These are phyloP conservation scores for Dimargaris xerosporica DNA, from an alignment of 192 early-diverging fungal species.

Conservation along the genomic window DNA sequence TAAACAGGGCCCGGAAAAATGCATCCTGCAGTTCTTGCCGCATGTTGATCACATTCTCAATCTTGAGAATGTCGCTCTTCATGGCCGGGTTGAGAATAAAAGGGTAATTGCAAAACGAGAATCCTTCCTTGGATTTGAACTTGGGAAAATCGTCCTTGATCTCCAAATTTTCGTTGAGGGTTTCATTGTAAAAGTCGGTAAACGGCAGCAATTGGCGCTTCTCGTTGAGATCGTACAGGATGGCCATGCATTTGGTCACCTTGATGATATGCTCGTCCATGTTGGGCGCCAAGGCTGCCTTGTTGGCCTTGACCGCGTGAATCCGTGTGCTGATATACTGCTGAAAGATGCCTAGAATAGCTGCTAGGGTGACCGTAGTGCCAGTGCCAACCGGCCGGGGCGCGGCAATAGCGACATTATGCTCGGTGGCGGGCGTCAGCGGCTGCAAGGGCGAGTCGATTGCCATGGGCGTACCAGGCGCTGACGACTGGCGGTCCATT, in stretches of 20 bases:
- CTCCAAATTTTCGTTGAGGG: constrained; percentile 51
- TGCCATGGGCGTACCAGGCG: constrained; percentile 20
- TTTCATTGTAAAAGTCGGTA: constrained; percentile 51
- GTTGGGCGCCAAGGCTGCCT: not conserved
- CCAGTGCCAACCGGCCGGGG: constrained; percentile 1
- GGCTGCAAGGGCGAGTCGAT: constrained; percentile 21
- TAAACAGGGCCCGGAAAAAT: constrained; percentile 63
- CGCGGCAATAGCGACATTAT: constrained; percentile 2
- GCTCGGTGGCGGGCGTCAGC: constrained; percentile 9
- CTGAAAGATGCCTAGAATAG: constrained; percentile 16
- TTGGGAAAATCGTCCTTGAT: constrained; percentile 64
- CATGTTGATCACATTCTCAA: constrained; percentile 56
- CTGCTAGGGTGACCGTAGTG: constrained; percentile 23
- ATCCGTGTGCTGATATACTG: constrained; percentile 15
- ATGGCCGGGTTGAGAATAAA: constrained; percentile 54
- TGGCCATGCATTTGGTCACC: constrained; percentile 15
- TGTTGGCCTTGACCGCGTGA: not conserved
- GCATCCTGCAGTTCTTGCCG: constrained; percentile 53
- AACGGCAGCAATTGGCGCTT: constrained; percentile 35
- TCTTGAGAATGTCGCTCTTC: constrained; percentile 57
- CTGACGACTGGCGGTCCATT: constrained; percentile 14
- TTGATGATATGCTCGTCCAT: not conserved
- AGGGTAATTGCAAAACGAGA: constrained; percentile 63
- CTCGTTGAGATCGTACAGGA: constrained; percentile 45
- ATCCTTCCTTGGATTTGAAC: constrained; percentile 44